Conservation (phyloP, 345 rosid genomes). For the Salix viminalis region DNA sequence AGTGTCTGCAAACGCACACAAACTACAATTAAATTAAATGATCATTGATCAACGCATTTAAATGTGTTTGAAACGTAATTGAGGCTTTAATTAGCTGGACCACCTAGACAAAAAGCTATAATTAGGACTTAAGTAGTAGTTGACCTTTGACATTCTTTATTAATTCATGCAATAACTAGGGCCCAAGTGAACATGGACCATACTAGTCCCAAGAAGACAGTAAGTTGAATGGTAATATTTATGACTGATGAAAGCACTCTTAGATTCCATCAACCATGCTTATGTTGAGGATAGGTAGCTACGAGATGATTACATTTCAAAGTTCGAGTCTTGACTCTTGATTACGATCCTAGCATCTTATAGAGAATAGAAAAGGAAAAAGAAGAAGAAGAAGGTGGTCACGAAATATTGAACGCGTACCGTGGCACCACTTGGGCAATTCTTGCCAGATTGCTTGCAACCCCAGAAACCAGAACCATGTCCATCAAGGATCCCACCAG, state of each 20-base stretch:
- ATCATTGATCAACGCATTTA: background rate
- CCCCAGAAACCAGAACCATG: slow-evolving; percentile 59
- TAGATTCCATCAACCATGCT: too few species aligned
- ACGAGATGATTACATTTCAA: too few species aligned
- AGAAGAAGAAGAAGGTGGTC: too few species aligned
- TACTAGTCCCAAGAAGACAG: background rate
- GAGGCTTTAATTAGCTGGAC: background rate
- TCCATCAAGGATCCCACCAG: slow-evolving; percentile 67
- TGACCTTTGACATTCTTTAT: too few species aligned
- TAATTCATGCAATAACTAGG: too few species aligned
- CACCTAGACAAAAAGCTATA: background rate
- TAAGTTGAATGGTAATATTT: background rate
- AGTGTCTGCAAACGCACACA: slow-evolving; percentile 33
- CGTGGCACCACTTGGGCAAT: slow-evolving; percentile 66
- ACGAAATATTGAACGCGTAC: slow-evolving; percentile 25
- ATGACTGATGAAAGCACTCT: too few species aligned
- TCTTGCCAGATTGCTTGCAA: slow-evolving; percentile 49
- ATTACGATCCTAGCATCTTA: too few species aligned
- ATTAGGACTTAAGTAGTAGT: too few species aligned
- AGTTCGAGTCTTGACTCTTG: too few species aligned
- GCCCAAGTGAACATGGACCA: background rate
- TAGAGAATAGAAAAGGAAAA: background rate
- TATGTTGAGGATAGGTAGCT: too few species aligned
- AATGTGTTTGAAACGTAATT: background rate
- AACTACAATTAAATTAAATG: background rate